Conservation (phyloP, 208 protist genomes). For the Blastocrithidia nonstop region DNA sequence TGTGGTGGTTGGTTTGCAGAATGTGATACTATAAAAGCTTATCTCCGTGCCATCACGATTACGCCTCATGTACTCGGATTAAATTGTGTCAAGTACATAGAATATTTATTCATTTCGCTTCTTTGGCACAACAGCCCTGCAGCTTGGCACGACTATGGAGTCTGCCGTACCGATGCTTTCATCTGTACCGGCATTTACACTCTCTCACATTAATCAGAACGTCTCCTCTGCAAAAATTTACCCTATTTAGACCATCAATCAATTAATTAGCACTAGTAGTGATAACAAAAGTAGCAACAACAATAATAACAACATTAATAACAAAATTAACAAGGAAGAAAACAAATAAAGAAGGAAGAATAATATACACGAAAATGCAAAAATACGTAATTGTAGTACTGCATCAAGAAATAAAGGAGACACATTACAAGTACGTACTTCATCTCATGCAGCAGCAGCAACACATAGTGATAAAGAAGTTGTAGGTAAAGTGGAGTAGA, state of each 20-base stretch:
- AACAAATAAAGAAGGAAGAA: too few relatives aligned
- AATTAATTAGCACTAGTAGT: conserved; percentile 3
- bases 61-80: conserved; percentile 45
- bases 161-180: conserved; percentile 14
- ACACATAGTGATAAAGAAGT: too few relatives aligned
- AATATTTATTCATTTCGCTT: conserved; percentile 82
- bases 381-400: too few relatives aligned
- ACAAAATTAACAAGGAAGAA: too few relatives aligned
- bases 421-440: too few relatives aligned
- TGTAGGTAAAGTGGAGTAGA: too few relatives aligned
- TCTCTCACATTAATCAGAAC: background rate
- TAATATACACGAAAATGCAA: too few relatives aligned
- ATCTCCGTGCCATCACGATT: conserved; percentile 31
- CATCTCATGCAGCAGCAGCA: too few relatives aligned
- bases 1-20: conserved; percentile 49
- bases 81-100: conserved; percentile 40
- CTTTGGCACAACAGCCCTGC: conserved; percentile 27
- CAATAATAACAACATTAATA: too few relatives aligned
- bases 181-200: background rate
- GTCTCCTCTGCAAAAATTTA: background rate
- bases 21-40: conserved; percentile 47
- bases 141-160: conserved; percentile 22
- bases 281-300: conserved; percentile 7
- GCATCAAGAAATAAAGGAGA: too few relatives aligned
- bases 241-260: background rate